These are phyloP conservation scores for Camellia japonica DNA, from an alignment of 148 eudicot species.

Conservation along the genomic window DNA sequence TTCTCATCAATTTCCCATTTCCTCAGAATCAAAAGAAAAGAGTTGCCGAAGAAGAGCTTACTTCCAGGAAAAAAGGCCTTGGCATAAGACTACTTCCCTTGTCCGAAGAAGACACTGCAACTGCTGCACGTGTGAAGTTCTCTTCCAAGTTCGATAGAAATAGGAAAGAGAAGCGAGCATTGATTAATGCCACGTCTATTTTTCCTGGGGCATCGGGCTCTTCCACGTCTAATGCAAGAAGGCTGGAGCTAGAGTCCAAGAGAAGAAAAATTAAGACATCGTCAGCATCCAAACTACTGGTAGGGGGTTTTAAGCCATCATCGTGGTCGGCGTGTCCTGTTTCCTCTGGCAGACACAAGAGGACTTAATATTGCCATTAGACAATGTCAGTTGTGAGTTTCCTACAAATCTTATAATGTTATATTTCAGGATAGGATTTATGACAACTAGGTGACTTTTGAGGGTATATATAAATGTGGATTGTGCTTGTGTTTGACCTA, in stretches of 20 bases:
- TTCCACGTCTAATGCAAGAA: conserved; percentile 38
- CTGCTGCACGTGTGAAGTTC: conserved; percentile 70
- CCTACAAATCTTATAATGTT: not conserved
- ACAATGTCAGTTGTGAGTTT: not conserved
- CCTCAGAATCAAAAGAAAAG: conserved; percentile 78
- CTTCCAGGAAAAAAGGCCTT: conserved; percentile 65
- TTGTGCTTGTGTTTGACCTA: not conserved
- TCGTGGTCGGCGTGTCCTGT: conserved; percentile 51
- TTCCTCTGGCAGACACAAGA: conserved; percentile 33
- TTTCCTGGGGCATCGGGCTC: conserved; percentile 50
- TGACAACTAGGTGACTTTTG: not conserved
- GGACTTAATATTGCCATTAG: conserved; percentile 19
- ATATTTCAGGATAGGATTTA: not conserved
- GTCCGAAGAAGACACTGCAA: conserved; percentile 61
- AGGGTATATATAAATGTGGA: not conserved
- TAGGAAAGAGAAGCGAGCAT: conserved; percentile 70
- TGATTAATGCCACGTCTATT: conserved; percentile 67
- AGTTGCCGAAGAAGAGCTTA: conserved; percentile 80
- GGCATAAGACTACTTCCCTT: conserved; percentile 69
- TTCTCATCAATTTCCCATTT: conserved; percentile 8
- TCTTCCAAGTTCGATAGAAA: conserved; percentile 70
- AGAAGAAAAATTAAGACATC: conserved; percentile 78
- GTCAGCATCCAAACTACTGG: conserved; percentile 62
- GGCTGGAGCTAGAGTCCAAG: conserved; percentile 69
- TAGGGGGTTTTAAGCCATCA: conserved; percentile 79